Conservation (phyloP, 768 basidiomycete species). For the Leucocoprinus leucothites region DNA sequence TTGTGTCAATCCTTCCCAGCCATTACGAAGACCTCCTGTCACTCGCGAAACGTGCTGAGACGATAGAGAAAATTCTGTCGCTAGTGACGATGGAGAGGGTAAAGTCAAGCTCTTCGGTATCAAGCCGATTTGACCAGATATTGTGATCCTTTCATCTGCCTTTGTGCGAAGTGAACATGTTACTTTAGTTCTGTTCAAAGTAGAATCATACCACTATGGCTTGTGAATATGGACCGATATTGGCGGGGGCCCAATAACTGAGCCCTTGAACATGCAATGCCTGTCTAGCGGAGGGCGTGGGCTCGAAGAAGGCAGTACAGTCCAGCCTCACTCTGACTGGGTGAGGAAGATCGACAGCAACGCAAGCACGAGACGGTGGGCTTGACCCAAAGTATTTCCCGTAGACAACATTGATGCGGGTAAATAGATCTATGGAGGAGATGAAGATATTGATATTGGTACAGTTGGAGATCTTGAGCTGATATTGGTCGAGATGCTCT, state of each 20-base stretch:
- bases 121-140: conserved; percentile 95
- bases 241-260: conserved; percentile 99
- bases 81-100: conserved; percentile 54
- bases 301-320: conserved; percentile 67
- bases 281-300: conserved; percentile 42
- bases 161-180: conserved; percentile 25
- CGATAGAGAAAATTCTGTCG: conserved; percentile 67
- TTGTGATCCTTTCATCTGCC: conserved; percentile 74
- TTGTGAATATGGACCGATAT: conserved; percentile 98
- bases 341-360: conserved; percentile 68
- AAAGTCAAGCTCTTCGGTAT: conserved; percentile 71
- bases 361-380: conserved; percentile 94
- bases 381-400: conserved; percentile 81
- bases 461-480: conserved; percentile 54
- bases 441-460: conserved; percentile 81
- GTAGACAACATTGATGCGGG: conserved; percentile 75
- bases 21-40: conserved; percentile 52
- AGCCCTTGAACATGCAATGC: conserved; percentile 92
- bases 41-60: conserved; percentile 81
- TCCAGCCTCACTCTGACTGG: conserved; percentile 66
- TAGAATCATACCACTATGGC: conserved; percentile 61
- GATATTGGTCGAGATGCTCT: conserved; percentile 53
- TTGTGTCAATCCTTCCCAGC: conserved; percentile 64
- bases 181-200: background rate
- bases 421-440: conserved; percentile 79